phyloP scores from a whole-genome alignment of 1,284 basidiomycete species.

The Vanrija sp. region DNA sequence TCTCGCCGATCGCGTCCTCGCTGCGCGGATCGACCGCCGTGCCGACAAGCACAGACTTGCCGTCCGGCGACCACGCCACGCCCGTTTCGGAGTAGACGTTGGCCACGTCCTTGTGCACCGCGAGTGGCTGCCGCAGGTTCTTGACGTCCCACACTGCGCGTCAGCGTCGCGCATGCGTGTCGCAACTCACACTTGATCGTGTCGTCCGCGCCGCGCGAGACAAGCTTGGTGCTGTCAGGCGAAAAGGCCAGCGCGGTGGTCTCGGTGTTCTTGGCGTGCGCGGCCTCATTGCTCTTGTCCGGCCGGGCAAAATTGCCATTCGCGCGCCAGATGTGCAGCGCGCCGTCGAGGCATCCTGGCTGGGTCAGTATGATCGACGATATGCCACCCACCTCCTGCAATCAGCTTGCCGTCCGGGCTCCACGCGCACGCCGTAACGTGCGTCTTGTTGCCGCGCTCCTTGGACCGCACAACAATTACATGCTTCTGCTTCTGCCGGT shows the following conservation, averaged over 20 bases:
- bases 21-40: slow-evolving; percentile 57
- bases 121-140: slow-evolving; percentile 79
- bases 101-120: slow-evolving; percentile 59
- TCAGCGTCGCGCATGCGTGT: neutral
- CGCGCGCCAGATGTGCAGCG: slow-evolving; percentile 89
- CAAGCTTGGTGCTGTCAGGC: slow-evolving; percentile 71
- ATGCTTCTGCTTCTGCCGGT: slow-evolving; percentile 82
- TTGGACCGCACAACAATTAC: slow-evolving; percentile 96
- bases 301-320: slow-evolving; percentile 87
- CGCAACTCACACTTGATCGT: slow-evolving; percentile 79
- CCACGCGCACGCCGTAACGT: slow-evolving; percentile 81
- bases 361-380: slow-evolving; percentile 4
- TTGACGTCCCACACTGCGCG: slow-evolving; percentile 85
- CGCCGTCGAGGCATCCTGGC: slow-evolving; percentile 83
- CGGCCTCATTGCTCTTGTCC: slow-evolving; percentile 74
- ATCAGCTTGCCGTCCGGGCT: slow-evolving; percentile 80
- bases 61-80: slow-evolving; percentile 88
- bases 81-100: slow-evolving; percentile 87
- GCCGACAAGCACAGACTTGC: slow-evolving; percentile 79
- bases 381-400: slow-evolving; percentile 67
- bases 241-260: slow-evolving; percentile 81
- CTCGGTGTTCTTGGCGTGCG: slow-evolving; percentile 76
- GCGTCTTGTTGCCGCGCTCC: slow-evolving; percentile 89
- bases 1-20: slow-evolving; percentile 57
- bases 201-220: slow-evolving; percentile 86